Evolutionary conservation across 2,329 filamentous ascomycete genomes (phyloP), one percentile per base, ranked within the genome.

Genomic region (Talaromyces verruculosus): DNA sequence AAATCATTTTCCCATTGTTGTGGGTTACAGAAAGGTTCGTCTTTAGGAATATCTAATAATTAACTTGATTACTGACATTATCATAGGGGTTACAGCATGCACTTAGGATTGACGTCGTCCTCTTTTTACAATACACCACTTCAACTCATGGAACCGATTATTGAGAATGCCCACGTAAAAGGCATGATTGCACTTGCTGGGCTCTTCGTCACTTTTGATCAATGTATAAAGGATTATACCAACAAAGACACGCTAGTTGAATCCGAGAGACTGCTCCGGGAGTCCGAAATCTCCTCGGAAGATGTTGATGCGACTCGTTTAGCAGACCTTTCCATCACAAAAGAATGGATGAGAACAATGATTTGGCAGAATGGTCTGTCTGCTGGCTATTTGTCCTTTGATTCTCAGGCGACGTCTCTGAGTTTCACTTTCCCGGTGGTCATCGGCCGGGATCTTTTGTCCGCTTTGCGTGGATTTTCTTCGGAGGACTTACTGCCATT

Each of bases 291-390:
- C 6, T 63, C 39, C 2, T 66, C 68, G 13, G 47, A 28, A 19
- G 63, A 71, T 35, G 57, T 64, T 3, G 62, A 69, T 2, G 70
- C 69, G 1, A 70, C 70, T 8, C 69, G 74, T 11, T 66, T 71
- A 13, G 74, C 73, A 25, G 74, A 76, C 28, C 74, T 69, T 30
- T 68, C 70, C 35, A 74, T 75, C 47, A 76, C 74, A 0, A 70
- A 69, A 55, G 69, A 75, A 65, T 76, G 74, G 74, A 76, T 76
- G 74, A 69, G 73, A 30, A 74, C 71, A 1, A 76, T 76, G 7
- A 66, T 76, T 22, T 76, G 74, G 74, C 74, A 75, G 33, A 67
- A 74, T 33, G 74, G 73, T 17, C 61, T 76, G 3, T 71, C 71
- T 3, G 53, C 65, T 45, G 70, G 69, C 2, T 63, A 75, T 17